Evolutionary conservation across 2,329 filamentous ascomycete species (phyloP), one percentile per base, ranked within the genome.

Genomic region (Penicillium sp.): DNA sequence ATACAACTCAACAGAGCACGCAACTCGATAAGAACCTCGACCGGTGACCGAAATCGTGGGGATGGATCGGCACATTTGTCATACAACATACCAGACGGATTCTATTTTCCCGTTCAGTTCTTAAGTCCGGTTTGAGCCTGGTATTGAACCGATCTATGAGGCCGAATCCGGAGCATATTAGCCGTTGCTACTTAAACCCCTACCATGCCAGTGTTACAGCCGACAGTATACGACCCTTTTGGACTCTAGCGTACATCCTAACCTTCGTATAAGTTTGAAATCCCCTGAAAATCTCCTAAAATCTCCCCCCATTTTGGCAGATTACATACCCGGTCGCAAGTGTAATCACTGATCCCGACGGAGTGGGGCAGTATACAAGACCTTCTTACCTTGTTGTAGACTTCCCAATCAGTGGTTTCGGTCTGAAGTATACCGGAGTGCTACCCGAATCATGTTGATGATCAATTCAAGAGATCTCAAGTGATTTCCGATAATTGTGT

Each of bases 1-100:
- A 30, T 35, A 46, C 23, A 18, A 32, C n/a, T 7, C 30, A 10
- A 13, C 30, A 35, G 23, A 55, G 36, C 46, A 53, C 45, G 48
- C 51, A 53, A 53, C 39, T 53, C 44, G 53, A 60, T 60, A 52
- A 60, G 55, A 49, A 34, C 18, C 39, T 49, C 54, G 59, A 47
- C 59, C 67, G 66, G 65, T 68, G 65, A 68, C 63, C 62, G 55
- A 61, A 65, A 63, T 62, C 65, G 63, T 69, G 67, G 67, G 60
- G 68, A 61, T 64, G 50, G 67, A 70, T 70, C 67, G 63, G 67
- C 68, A 51, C 51, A 67, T 70, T 71, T 70, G 67, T 70, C 67
- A 70, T 67, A 55, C 57, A 59, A 63, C 67, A 70, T 67, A 55
- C 57, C 60, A 63, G 64, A 63, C 69, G 69, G 68, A 70, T 70